Base-by-base conservation (phyloP, 2,329 filamentous ascomycete genomes). In the Amylocarpus encephaloides region DNA sequence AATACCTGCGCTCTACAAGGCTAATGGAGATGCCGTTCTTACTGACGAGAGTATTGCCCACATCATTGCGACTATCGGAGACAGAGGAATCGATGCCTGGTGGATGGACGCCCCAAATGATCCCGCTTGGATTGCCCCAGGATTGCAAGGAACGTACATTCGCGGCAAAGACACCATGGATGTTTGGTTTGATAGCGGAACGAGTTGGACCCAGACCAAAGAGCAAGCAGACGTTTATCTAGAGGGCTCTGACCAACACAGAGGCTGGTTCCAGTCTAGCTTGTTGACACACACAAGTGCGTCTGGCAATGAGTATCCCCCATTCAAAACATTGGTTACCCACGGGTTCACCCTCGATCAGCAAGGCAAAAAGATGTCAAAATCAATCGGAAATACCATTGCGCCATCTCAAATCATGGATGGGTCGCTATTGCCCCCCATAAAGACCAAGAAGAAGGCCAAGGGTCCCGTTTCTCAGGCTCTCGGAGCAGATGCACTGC, bases 121-220 rank as follows among this genome's bases (percentile, higher is more conserved):
- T 46, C 71, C 77, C 19, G 80, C 79, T 0, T 98, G 92, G 92
- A 75, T 94, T 30, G 81, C 83, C 1, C 68, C 79, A 5, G 77
- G 79, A 9, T 71, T 95, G 1, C 71, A 75, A 12, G 73, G 73
- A 7, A 64, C 71, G 5, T 93, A 85, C 64, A 74, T 78, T 43
- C 85, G 93, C 55, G 92, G 92, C 12, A 87, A 76, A 39, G 93
- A 98, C 63, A 98, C 93, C 0, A 98, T 98, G 93, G 93, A 98
- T 67, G 93, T 98, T 9, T 98, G 93, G 93, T 98, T 98, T 61
- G 93, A 98, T 67, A 97, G 93, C 58, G 93, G 93, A 5, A 95
- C 87, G 44, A 95, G 89, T 63, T 98, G 93, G 93, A 86, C 75
- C 3, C 75, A 80, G 64, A 73, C 71, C 26, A 60, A 67, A 7